Evolutionary conservation across 2,329 filamentous ascomycete genomes (phyloP), one percentile per base, ranked within the genome.

Genomic region (Nothopassalora personata): DNA sequence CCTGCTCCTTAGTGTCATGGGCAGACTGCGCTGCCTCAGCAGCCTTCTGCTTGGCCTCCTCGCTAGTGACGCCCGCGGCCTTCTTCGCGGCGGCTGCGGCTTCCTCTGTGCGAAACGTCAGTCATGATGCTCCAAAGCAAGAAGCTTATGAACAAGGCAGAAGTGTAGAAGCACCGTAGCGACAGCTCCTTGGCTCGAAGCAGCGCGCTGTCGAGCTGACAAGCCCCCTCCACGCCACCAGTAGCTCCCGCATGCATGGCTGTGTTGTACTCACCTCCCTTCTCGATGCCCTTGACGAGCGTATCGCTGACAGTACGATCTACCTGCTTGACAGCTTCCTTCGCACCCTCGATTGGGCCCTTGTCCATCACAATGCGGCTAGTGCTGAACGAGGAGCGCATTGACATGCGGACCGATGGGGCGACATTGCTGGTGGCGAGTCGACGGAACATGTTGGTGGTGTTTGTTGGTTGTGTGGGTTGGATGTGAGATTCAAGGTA

Each of bases 221-320:
- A 18, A 31, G 19, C 30, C 1, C 28, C 23, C n/a, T 18, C 6
- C 19, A 50, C 19, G 5, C 31, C 23, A 52, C 7, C 49, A 9
- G 34, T 23, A 23, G 23, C 23, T 23, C 23, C 23, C 3, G 23
- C 23, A 3, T 23, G 23, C 23, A 3, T 23, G 23, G 23, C 2
- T 15, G 2, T 18, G 18, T 7, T 30, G 34, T 1, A 79, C 83
- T 60, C 81, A 86, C 84, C 79, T 60, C 82, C 81, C 66, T 79
- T 83, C 73, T 87, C 81, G 61, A 86, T 85, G 49, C 84, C 84
- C 73, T 83, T 82, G 23, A 86, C 81, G 10, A 80, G 79, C 28
- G 74, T 79, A 70, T 83, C 76, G 0, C 82, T 80, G 36, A 85
- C 77, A 23, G 76, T 77, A 61, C 79, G 75, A 71, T 87, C 83